These are phyloP conservation scores for Alternaria novae-zelandiae DNA, from an alignment of 2,329 filamentous ascomycete species.

Conservation along the genomic window DNA sequence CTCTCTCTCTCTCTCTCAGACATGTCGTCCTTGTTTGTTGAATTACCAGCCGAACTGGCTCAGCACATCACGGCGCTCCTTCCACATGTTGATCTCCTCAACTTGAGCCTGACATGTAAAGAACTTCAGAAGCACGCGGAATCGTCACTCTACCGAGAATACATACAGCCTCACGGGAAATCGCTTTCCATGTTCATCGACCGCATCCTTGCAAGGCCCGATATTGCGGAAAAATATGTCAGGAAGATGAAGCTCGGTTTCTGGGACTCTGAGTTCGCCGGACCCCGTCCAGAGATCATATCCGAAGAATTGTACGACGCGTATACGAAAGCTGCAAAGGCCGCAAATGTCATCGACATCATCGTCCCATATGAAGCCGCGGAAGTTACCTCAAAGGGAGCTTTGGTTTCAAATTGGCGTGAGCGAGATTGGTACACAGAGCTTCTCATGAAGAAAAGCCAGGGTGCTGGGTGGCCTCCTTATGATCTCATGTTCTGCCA, in stretches of 20 bases:
- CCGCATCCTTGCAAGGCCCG: constrained; percentile 1
- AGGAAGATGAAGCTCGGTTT: background rate
- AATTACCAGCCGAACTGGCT: constrained; percentile 15
- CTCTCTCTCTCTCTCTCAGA: background rate
- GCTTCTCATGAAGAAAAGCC: background rate
- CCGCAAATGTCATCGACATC: constrained; percentile 9
- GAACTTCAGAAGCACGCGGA: constrained; percentile 10
- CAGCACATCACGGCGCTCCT: constrained; percentile 16
- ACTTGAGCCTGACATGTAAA: constrained; percentile 18
- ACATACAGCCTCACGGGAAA: background rate
- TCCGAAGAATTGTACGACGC: background rate
- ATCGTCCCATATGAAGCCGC: constrained; percentile 9
- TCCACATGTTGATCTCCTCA: constrained; percentile 17
- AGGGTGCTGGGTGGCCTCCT: background rate
- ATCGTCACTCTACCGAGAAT: constrained; percentile 21
- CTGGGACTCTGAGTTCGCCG: background rate
- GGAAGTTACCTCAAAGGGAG: background rate
- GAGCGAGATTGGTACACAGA: background rate
- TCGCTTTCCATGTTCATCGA: constrained; percentile 5
- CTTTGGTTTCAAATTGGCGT: constrained; percentile 1
- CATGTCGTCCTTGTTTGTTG: background rate
- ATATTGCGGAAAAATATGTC: constrained; percentile 9
- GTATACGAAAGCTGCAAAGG: constrained; percentile 10
- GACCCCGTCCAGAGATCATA: background rate
- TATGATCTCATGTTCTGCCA: constrained; percentile 14